Evolutionary conservation across 2,329 filamentous ascomycete species (phyloP), one percentile per base, ranked within the genome.

Genomic region (Hypoxylon sp.): DNA sequence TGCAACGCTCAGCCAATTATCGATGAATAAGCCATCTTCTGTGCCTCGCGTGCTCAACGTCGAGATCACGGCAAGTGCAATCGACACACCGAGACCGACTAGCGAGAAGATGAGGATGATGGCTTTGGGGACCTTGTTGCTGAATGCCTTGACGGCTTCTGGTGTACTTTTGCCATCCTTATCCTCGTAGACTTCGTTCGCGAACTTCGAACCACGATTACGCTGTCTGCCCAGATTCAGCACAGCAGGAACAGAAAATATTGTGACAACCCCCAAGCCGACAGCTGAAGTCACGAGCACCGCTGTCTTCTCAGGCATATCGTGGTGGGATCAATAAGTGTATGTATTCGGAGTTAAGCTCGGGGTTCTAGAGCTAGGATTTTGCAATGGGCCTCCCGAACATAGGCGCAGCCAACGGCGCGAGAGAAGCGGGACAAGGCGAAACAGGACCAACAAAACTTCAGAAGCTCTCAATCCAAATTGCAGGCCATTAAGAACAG

Each of bases 151-250:
- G 57, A 89, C 76, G 1, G 89, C 88, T 74, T 91, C 88, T 43
- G 87, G 83, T 0, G 89, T 91, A 32, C 90, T 90, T 69, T 85
- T 83, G 52, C 92, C 92, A 79, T 94, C 92, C 67, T 84, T 80
- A 74, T 94, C 92, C 72, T 89, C 82, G 74, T 94, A 94, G 11
- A 84, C 46, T 34, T 36, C 59, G 45, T 46, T 80, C 10, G 84
- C 79, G 43, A 85, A 80, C 63, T 73, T 75, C 13, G 66, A 51
- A n/a, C 69, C 61, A 45, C 65, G 73, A 23, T 56, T 68, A 51
- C 72, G 67, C 32, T 74, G 53, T 61, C 72, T 74, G 52, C 58
- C 46, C 14, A 77, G 48, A 52, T 67, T 69, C 43, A 73, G 23
- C n/a, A 64, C 53, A 7, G 75, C 70, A 14, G 76, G 76, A 19